Percentiles rank a stretch among this genome's conserved stretches.
Conservation (phyloP, 306 rosid genomes). For the Phaseolus lunatus region DNA sequence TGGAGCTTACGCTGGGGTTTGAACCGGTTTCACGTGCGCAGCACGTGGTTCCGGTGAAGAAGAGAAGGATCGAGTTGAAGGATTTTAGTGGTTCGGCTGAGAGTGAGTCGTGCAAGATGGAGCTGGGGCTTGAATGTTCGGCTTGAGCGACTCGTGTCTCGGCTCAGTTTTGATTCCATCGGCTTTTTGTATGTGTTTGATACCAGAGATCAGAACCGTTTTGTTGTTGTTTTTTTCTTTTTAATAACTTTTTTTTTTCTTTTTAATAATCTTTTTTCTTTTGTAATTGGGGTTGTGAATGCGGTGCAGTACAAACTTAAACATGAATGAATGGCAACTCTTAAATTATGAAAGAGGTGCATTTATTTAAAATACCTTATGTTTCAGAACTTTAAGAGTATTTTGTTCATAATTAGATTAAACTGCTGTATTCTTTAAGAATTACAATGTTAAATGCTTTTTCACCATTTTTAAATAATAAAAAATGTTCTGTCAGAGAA, state of each 20-base stretch:
- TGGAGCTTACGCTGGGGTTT: constrained; percentile 81
- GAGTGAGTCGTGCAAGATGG: constrained; percentile 43
- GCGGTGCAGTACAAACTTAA: constrained; percentile 42
- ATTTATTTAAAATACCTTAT: not conserved
- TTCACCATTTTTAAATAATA: not conserved
- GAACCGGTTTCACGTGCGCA: constrained; percentile 61
- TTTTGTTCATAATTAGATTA: not conserved
- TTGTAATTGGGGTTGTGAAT: constrained; percentile 19
- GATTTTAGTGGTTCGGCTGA: not conserved
- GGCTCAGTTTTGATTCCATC: constrained; percentile 52
- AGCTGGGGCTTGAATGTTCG: constrained; percentile 59
- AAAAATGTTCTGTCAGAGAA: no score
- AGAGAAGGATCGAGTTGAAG: constrained; percentile 62
- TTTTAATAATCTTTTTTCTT: not conserved
- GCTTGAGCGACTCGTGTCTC: constrained; percentile 46
- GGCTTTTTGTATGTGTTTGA: constrained; percentile 40
- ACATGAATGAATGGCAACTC: constrained; percentile 9
- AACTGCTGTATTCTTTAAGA: not conserved
- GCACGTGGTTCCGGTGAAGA: constrained; percentile 82
- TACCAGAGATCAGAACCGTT: constrained; percentile 23
- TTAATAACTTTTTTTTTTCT: not conserved
- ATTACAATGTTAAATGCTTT: not conserved
- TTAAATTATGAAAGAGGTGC: constrained; percentile 8
- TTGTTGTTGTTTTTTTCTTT: not conserved
- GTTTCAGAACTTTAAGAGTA: not conserved